Conservation (phyloP, 768 basidiomycete species). For the Cystobasidium onofrii region DNA sequence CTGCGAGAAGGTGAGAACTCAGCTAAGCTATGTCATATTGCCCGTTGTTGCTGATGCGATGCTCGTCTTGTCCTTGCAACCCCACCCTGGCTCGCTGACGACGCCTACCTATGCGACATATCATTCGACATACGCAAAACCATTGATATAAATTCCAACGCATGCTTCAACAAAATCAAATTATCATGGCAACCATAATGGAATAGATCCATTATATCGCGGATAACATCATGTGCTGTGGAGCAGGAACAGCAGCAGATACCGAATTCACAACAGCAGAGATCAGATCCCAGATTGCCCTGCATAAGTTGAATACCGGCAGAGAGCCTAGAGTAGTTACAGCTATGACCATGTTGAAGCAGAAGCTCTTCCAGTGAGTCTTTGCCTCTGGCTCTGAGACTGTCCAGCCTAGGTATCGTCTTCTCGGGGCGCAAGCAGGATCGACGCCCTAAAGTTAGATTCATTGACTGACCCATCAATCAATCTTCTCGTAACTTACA, state of each 20-base stretch:
- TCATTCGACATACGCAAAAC: too few relatives aligned
- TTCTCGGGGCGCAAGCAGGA: not conserved
- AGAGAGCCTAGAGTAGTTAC: conserved; percentile 88
- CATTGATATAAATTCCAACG: not conserved
- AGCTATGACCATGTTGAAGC: conserved; percentile 98
- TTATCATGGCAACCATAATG: not conserved
- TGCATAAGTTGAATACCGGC: conserved; percentile 82
- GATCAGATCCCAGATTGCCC: conserved; percentile 90
- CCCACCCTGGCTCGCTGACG: conserved; percentile 4
- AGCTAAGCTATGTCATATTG: not conserved
- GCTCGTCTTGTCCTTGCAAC: not conserved
- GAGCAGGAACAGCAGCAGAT: conserved; percentile 98
- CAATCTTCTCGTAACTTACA: too few relatives aligned
- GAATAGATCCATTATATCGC: conserved; percentile 90
- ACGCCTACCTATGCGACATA: not conserved
- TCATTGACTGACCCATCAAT: too few relatives aligned
- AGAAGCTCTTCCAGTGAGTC: conserved; percentile 76
- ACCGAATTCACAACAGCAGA: conserved; percentile 85
- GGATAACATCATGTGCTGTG: conserved; percentile 91
- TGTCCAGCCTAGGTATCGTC: not conserved
- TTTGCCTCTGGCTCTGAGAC: not conserved
- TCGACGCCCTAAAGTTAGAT: too few relatives aligned
- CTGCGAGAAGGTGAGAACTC: conserved; percentile 79
- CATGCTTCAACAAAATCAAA: not conserved
- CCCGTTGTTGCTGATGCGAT: not conserved